phyloP scores from a whole-genome alignment of 306 rosid genomes.

The cucumber (Cucumis sativus) region DNA sequence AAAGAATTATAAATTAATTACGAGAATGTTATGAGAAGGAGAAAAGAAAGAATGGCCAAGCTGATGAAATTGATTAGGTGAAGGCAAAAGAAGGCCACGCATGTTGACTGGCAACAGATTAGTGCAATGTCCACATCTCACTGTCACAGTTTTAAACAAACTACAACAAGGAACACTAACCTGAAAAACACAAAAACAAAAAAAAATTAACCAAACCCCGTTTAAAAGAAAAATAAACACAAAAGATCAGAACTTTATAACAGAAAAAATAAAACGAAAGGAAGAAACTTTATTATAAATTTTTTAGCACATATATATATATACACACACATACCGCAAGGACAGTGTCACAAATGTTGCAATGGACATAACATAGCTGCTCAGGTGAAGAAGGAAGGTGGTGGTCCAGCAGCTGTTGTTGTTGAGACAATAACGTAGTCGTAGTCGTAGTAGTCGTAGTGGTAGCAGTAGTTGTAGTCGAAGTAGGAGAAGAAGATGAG shows the following conservation, averaged over 20 bases:
- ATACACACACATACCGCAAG: constrained; percentile 46
- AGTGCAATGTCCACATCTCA: constrained; percentile 95
- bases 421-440: neutral
- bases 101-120: constrained; percentile 85
- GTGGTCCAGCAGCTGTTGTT: constrained; percentile 48
- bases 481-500: constrained; percentile 28
- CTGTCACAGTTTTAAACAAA: constrained; percentile 95
- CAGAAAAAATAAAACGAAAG: neutral
- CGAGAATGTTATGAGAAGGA: constrained; percentile 68
- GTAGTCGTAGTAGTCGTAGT: neutral
- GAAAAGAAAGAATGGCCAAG: constrained; percentile 71
- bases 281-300: neutral
- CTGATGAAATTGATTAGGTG: constrained; percentile 68
- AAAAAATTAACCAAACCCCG: neutral
- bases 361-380: constrained; percentile 96
- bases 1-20: constrained; percentile 1
- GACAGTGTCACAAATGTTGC: constrained; percentile 91
- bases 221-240: neutral
- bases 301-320: too few species aligned
- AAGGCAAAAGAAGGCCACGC: constrained; percentile 79
- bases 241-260: neutral
- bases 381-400: constrained; percentile 70
- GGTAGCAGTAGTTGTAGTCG: neutral
- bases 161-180: constrained; percentile 94
- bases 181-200: constrained; percentile 8